These are phyloP conservation scores for Myrica gale DNA, from an alignment of 306 rosid genomes.

Conservation along the genomic window DNA sequence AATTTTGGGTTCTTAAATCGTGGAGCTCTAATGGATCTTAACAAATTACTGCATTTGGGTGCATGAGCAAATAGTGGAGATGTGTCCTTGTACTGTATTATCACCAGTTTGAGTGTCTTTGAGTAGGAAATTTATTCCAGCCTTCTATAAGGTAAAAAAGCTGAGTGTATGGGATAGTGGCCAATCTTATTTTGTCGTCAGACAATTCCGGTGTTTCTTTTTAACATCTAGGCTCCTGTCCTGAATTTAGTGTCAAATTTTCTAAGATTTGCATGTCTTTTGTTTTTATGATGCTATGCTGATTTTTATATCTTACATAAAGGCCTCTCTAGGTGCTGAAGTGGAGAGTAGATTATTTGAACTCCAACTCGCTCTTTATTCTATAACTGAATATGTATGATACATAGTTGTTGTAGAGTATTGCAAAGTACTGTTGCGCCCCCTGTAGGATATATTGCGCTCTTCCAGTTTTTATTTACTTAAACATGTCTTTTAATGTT, in stretches of 20 bases:
- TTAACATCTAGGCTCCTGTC: background rate
- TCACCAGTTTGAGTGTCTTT: background rate
- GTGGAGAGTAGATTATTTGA: background rate
- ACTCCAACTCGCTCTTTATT: background rate
- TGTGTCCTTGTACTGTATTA: background rate
- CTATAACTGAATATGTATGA: background rate
- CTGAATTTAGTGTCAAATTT: background rate
- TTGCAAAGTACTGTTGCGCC: background rate
- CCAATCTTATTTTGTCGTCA: background rate
- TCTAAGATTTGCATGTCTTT: background rate
- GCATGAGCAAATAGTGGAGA: background rate
- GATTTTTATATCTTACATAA: background rate
- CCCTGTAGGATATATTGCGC: background rate
- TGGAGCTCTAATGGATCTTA: conserved; percentile 9
- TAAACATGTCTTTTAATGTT: conserved; percentile 1
- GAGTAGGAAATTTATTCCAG: background rate
- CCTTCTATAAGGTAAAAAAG: background rate
- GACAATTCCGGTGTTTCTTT: background rate
- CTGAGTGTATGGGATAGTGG: background rate
- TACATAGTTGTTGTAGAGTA: background rate
- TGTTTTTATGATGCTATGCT: background rate
- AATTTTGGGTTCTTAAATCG: conserved; percentile 8
- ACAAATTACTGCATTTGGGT: background rate
- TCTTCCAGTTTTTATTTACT: conserved; percentile 1
- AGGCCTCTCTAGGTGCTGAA: background rate